These are phyloP conservation scores for Podospora pseudopauciseta DNA, from an alignment of 495 filamentous ascomycete genomes.

Conservation along the genomic window DNA sequence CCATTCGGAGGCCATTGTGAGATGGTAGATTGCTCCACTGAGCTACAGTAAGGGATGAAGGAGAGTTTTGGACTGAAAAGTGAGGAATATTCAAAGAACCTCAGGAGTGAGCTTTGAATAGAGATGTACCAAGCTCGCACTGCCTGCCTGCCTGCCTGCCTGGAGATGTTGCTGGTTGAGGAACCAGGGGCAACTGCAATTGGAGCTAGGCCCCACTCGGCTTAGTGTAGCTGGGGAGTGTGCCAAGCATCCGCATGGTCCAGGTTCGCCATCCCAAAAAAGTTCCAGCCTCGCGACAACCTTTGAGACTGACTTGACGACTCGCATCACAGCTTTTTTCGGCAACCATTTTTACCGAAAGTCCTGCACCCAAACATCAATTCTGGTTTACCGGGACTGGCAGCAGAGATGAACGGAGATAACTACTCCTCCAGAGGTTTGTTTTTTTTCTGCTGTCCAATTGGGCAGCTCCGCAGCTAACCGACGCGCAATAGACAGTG, in stretches of 20 bases:
- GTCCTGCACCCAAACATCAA: constrained; percentile 16
- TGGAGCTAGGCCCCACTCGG: constrained; percentile 20
- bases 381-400: constrained; percentile 6
- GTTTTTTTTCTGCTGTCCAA: constrained; percentile 18
- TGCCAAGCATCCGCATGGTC: constrained; percentile 7
- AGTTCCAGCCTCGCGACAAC: constrained; percentile 40
- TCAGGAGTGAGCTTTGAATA: background rate
- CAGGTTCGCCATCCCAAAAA: constrained; percentile 26
- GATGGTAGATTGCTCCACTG: background rate
- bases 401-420: constrained; percentile 78
- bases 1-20: constrained; percentile 58
- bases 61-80: background rate
- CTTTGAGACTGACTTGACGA: constrained; percentile 1
- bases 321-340: constrained; percentile 9
- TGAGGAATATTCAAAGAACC: background rate
- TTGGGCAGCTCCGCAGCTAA: constrained; percentile 13
- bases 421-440: constrained; percentile 77
- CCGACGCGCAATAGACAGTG: constrained; percentile 48
- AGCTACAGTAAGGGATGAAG: background rate
- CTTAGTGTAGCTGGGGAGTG: constrained; percentile 11
- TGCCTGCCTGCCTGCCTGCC: background rate
- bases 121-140: background rate
- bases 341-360: constrained; percentile 1
- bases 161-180: background rate
- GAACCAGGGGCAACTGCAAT: constrained; percentile 8